Percentiles rank a stretch among this genome's conserved stretches.
phyloP scores from a whole-genome alignment of 1,139 yeast genomes.

The Keqinozyma sinolaborantium region DNA sequence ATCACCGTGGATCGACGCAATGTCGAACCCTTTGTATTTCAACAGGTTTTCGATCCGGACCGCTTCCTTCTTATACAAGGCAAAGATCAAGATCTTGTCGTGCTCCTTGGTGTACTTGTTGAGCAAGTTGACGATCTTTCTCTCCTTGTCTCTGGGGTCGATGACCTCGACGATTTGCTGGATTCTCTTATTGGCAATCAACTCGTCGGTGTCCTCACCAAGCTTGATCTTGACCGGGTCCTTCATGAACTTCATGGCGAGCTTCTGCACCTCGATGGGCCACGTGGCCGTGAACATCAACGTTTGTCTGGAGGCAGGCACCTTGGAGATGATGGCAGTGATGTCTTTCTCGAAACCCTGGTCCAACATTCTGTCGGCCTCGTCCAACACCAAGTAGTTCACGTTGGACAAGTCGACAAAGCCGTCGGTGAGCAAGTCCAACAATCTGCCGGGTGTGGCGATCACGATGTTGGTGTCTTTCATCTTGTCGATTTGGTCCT shows the following conservation, averaged over 20 bases:
- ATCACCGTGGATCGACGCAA: constrained; percentile 96
- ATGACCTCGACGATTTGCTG: constrained; percentile 92
- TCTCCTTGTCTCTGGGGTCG: constrained; percentile 80
- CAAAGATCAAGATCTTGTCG: constrained; percentile 87
- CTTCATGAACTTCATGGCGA: constrained; percentile 84
- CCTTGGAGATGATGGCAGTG: constrained; percentile 66
- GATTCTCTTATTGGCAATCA: constrained; percentile 90
- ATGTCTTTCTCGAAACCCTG: constrained; percentile 95
- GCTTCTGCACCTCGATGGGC: constrained; percentile 90
- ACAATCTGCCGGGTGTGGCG: constrained; percentile 96
- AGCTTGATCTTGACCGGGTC: constrained; percentile 84
- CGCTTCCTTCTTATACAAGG: constrained; percentile 95
- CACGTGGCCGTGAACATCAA: constrained; percentile 89
- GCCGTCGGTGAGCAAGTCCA: constrained; percentile 89
- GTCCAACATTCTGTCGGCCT: constrained; percentile 98
- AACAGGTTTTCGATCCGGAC: constrained; percentile 79
- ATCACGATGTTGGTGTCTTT: constrained; percentile 68
- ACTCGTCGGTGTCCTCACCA: constrained; percentile 87
- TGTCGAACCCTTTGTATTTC: constrained; percentile 67
- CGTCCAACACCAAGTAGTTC: constrained; percentile 85
- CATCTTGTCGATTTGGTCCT: constrained; percentile 75
- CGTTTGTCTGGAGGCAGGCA: constrained; percentile 62
- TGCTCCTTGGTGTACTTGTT: constrained; percentile 64
- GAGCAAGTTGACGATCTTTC: constrained; percentile 65
- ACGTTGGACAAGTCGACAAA: constrained; percentile 67